phyloP scores from a whole-genome alignment of 225 moss, liverwort and hornwort genomes.

The Polytrichum commune region DNA sequence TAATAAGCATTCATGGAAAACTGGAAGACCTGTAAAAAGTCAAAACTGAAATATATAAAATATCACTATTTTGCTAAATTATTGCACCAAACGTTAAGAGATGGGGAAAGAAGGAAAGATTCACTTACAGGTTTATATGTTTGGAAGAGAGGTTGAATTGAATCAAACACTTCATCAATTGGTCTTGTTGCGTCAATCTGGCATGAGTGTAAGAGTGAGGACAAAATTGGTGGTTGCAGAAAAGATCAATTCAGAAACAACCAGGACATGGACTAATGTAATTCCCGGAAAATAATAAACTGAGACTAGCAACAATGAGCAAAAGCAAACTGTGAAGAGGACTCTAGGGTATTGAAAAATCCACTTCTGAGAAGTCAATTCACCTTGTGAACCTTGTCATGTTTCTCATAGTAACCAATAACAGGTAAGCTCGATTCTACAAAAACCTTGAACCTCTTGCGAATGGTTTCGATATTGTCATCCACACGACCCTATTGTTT shows the following conservation, averaged over 20 bases:
- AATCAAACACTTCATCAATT: constrained; percentile 63
- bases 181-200: constrained; percentile 70
- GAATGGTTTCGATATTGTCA: constrained; percentile 84
- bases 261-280: too few relatives aligned
- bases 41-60: too few relatives aligned
- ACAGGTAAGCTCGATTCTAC: constrained; percentile 79
- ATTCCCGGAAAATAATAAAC: too few relatives aligned
- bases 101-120: neutral
- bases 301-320: too few relatives aligned
- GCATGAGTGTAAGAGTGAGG: neutral
- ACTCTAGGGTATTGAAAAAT: too few relatives aligned
- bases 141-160: constrained; percentile 67
- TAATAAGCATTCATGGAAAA: too few relatives aligned
- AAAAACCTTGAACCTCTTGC: constrained; percentile 82
- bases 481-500: constrained; percentile 74
- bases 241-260: too few relatives aligned
- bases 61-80: too few relatives aligned
- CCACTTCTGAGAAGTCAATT: neutral
- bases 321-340: too few relatives aligned
- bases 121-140: constrained; percentile 54
- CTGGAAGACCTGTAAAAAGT: too few relatives aligned
- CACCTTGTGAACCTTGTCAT: constrained; percentile 75
- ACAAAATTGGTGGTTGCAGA: too few relatives aligned
- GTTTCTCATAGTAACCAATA: constrained; percentile 59
- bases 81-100: too few relatives aligned